These are phyloP conservation scores for Gossypium anomalum DNA, from an alignment of 345 rosid species.

Conservation along the genomic window DNA sequence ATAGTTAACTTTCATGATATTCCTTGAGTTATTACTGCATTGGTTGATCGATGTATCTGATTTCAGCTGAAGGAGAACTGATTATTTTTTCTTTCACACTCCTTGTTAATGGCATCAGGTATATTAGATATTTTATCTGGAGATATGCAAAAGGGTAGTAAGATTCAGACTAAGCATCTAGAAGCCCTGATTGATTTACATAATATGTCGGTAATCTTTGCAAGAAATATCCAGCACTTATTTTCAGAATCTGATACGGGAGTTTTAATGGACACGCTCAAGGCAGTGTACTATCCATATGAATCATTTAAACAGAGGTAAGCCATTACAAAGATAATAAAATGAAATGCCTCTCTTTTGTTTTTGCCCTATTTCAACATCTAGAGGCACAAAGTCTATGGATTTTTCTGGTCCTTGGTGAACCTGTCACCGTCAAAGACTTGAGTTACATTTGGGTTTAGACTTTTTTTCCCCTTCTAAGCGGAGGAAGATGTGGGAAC, in stretches of 20 bases:
- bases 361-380: neutral
- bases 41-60: neutral
- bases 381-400: neutral
- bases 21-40: neutral
- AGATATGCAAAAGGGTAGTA: slow-evolving; percentile 88
- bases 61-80: slow-evolving; percentile 6
- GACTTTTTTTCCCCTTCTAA: neutral
- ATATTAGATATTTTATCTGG: slow-evolving; percentile 82
- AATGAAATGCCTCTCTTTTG: neutral
- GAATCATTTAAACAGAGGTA: slow-evolving; percentile 92
- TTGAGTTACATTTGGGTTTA: neutral
- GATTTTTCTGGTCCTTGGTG: neutral
- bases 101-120: slow-evolving; percentile 39
- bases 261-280: slow-evolving; percentile 72
- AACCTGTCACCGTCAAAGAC: neutral
- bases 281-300: slow-evolving; percentile 83
- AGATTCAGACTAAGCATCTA: slow-evolving; percentile 87
- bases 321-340: slow-evolving; percentile 22
- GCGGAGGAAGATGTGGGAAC: neutral
- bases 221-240: slow-evolving; percentile 82
- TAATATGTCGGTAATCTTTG: slow-evolving; percentile 78
- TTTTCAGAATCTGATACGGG: slow-evolving; percentile 82
- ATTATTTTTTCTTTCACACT: slow-evolving; percentile 20
- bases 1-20: neutral
- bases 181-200: slow-evolving; percentile 90